Evolutionary conservation across 352 stramenopile genomes (phyloP).

Genomic region (Phytophthora aleatoria): DNA sequence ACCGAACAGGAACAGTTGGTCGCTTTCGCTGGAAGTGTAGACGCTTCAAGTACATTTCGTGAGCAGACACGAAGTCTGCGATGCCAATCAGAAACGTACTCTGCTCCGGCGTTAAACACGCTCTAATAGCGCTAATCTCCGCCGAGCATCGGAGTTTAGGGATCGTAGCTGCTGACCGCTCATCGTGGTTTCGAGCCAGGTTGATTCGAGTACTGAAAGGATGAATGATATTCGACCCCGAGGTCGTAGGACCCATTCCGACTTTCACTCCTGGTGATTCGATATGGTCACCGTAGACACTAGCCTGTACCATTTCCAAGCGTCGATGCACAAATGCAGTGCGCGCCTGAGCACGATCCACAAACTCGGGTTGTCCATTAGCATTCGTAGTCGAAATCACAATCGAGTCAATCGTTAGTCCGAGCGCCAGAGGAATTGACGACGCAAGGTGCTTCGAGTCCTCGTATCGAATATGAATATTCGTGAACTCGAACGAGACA

Average conservation of each 20-base stretch:
- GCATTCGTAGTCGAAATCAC: constrained; percentile 76
- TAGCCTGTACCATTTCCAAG: constrained; percentile 60
- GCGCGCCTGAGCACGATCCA: constrained; percentile 76
- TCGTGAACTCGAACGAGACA: constrained; percentile 79
- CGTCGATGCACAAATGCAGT: constrained; percentile 85
- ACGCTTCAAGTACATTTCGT: constrained; percentile 85
- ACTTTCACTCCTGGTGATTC: constrained; percentile 13
- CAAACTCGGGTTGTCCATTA: constrained; percentile 78
- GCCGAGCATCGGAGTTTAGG: constrained; percentile 71
- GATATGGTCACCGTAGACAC: constrained; percentile 71
- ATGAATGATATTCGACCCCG: constrained; percentile 65
- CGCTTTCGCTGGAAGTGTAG: constrained; percentile 77
- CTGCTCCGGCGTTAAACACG: constrained; percentile 67
- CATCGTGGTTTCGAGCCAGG: constrained; percentile 82
- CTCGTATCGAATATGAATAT: constrained; percentile 86
- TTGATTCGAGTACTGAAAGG: constrained; percentile 80
- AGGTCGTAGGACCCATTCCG: constrained; percentile 15
- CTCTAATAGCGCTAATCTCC: constrained; percentile 70
- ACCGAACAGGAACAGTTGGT: constrained; percentile 50
- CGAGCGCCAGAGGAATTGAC: constrained; percentile 63
- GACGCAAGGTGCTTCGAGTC: constrained; percentile 70
- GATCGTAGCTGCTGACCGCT: constrained; percentile 65
- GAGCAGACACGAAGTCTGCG: constrained; percentile 76
- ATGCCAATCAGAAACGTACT: constrained; percentile 84
- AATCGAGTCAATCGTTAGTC: constrained; percentile 80